phyloP scores from a whole-genome alignment of 1,139 yeast species.

The Scheffersomyces segobiensis region DNA sequence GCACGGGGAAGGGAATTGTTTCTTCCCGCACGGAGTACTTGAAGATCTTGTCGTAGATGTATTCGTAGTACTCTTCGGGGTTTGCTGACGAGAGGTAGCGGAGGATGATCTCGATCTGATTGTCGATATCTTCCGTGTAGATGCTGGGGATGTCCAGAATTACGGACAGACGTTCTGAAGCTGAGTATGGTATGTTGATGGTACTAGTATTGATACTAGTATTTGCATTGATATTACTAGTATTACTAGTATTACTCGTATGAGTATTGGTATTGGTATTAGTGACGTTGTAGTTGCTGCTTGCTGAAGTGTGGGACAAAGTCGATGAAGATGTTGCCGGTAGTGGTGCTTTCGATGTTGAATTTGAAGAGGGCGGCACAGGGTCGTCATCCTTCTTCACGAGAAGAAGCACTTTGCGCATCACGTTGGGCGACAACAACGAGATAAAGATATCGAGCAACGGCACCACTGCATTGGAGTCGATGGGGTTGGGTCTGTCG shows the following conservation, averaged over 20 bases:
- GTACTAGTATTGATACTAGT: not conserved
- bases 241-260: not conserved
- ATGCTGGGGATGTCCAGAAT: not conserved
- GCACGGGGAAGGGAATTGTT: slow-evolving; percentile 28
- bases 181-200: not conserved
- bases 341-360: not conserved
- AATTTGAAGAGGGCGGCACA: not conserved
- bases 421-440: slow-evolving; percentile 13
- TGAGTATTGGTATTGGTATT: not conserved
- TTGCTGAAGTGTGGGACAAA: not conserved
- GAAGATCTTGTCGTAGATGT: slow-evolving; percentile 37
- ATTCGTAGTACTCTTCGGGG: slow-evolving; percentile 49
- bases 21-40: slow-evolving; percentile 36
- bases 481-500: slow-evolving; percentile 12
- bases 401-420: slow-evolving; percentile 12
- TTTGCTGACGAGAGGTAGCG: slow-evolving; percentile 58
- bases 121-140: slow-evolving; percentile 40
- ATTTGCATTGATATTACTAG: too few relatives aligned
- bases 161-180: not conserved
- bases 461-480: slow-evolving; percentile 3
- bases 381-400: slow-evolving; percentile 4
- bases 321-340: not conserved
- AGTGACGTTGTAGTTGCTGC: not conserved
- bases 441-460: slow-evolving; percentile 11
- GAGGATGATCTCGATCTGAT: slow-evolving; percentile 43